Percentiles rank a stretch among this genome's conserved stretches.
phyloP scores from a whole-genome alignment of 2,329 filamentous ascomycete species.

The Trichoderma simmonsii region DNA sequence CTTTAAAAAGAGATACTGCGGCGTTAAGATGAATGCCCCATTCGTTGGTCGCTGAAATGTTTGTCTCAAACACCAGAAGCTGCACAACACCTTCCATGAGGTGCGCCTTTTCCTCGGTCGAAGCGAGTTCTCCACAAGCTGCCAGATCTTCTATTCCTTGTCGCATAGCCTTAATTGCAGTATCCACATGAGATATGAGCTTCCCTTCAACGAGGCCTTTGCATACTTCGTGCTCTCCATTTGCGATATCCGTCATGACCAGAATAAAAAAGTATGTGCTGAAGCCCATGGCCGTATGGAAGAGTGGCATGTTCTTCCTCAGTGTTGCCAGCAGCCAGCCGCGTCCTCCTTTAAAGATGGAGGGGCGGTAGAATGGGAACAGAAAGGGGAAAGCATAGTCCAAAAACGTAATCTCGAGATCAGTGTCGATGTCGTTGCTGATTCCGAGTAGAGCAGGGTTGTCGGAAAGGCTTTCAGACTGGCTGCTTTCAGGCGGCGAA shows the following conservation, averaged over 20 bases:
- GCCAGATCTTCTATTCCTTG: neutral
- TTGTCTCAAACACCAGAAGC: constrained; percentile 43
- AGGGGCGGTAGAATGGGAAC: constrained; percentile 54
- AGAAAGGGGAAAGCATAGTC: constrained; percentile 48
- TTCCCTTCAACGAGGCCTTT: neutral
- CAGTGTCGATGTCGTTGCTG: neutral
- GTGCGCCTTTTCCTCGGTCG: constrained; percentile 20
- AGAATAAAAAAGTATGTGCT: constrained; percentile 48
- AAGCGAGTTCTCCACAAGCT: neutral
- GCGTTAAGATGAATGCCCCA: constrained; percentile 2
- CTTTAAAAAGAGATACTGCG: neutral
- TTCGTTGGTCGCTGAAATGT: constrained; percentile 37
- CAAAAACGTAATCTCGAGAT: constrained; percentile 26
- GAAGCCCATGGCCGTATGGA: constrained; percentile 48
- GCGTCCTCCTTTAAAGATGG: constrained; percentile 45
- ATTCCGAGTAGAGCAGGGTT: neutral
- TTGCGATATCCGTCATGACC: constrained; percentile 25
- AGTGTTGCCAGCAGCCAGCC: constrained; percentile 52
- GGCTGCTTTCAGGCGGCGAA: neutral
- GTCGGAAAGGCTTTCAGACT: neutral
- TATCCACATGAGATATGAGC: neutral
- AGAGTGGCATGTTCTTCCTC: constrained; percentile 46
- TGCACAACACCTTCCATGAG: constrained; percentile 43
- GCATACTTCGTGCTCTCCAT: constrained; percentile 13
- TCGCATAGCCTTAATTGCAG: neutral